Evolutionary conservation across 352 stramenopile genomes (phyloP).

Genomic region (Globisporangium takayamanum): DNA sequence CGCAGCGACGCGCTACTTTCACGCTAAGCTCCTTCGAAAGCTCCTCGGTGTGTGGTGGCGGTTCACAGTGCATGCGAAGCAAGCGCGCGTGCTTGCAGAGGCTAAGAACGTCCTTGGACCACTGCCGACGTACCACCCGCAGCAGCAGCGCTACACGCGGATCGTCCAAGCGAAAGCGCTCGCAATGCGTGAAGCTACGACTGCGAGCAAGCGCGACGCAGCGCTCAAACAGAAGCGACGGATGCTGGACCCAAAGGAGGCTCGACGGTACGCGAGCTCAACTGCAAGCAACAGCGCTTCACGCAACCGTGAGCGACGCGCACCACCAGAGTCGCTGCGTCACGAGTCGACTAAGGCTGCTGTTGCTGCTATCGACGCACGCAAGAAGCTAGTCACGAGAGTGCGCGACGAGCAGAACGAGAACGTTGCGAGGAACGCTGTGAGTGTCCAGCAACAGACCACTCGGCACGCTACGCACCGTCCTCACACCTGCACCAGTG

Average conservation of each 20-base stretch:
- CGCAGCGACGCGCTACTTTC: slow-evolving; percentile 15
- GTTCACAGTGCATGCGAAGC: slow-evolving; percentile 35
- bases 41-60: slow-evolving; percentile 33
- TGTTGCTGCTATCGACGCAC: background rate
- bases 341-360: background rate
- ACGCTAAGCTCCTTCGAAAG: slow-evolving; percentile 14
- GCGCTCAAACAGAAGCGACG: slow-evolving; percentile 21
- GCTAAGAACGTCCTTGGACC: slow-evolving; percentile 26
- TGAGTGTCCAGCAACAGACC: background rate
- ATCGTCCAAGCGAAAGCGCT: slow-evolving; percentile 10
- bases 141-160: slow-evolving; percentile 20
- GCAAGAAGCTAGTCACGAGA: too few species aligned
- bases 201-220: background rate
- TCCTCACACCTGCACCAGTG: too few species aligned
- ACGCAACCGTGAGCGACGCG: background rate
- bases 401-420: background rate
- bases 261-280: slow-evolving; percentile 18
- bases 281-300: background rate
- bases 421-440: background rate
- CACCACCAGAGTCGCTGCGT: too few species aligned
- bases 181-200: background rate
- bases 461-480: background rate
- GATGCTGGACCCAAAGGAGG: slow-evolving; percentile 30
- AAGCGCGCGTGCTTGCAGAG: slow-evolving; percentile 38
- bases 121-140: slow-evolving; percentile 32